Evolutionary conservation across 805 yeast genomes (phyloP), one percentile per base, ranked within the genome.

Genomic region (Wickerhamomyces chaumierensis): DNA sequence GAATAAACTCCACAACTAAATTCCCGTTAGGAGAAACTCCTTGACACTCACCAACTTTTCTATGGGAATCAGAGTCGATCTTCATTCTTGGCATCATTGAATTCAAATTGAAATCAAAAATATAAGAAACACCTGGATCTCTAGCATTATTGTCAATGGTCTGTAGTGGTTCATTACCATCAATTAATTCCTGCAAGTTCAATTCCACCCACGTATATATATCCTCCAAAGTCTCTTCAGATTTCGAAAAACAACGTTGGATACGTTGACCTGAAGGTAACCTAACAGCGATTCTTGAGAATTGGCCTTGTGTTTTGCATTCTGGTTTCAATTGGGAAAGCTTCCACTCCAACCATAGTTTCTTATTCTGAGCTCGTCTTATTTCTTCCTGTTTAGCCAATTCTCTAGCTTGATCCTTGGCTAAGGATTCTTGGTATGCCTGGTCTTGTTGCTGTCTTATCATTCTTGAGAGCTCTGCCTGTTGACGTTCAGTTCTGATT

Each of bases 161-260:
- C 9, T 21, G 23, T 21, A 21, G 9, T 9, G 29, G 29, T 4
- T 8, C 12, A 25, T 25, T 25, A 13, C 29, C 29, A 25, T 9
- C 12, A 4, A 60, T 20, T n/a, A 59, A 25, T 4, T 58, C 58
- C 25, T 48, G 49, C 32, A 52, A 55, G 20, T 57, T 48, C 44
- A 80, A 61, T 45, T 83, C 94, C 15, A 78, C 81, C 51, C 66
- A 78, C 9, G 87, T 81, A 52, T 78, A 81, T 13, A 90, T 60
- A 38, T 82, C 87, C 39, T 73, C 77, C 29, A 25, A 14, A 1
- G 85, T 57, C 1, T 67, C 50, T 13, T 65, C 61, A 20, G 61
- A 53, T 13, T 70, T 66, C 34, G 62, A 53, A 42, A 85, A 64
- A 52, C 69, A 53, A 47, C 73, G 56, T 7, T 69, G 62, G 0